Percentiles rank a stretch among this genome's conserved stretches.
Evolutionary conservation across 2,329 filamentous ascomycete species (phyloP).

Genomic region (Cladosporium cucumerinum): DNA sequence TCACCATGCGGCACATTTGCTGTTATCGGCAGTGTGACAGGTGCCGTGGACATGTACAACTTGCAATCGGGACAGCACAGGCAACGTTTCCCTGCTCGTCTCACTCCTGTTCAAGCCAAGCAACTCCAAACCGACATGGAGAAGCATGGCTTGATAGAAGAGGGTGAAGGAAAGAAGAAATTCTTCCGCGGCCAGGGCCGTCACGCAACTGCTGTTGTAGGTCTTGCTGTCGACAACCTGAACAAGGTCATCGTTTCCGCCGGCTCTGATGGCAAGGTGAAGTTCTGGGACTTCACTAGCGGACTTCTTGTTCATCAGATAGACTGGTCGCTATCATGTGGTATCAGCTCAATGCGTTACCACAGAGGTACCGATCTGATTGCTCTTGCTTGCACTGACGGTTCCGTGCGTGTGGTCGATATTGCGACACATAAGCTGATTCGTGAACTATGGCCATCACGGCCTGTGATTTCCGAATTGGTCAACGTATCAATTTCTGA

Average conservation of each 20-base stretch:
- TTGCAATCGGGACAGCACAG: conserved; percentile 87
- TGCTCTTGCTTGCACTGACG: conserved; percentile 83
- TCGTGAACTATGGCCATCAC: conserved; percentile 83
- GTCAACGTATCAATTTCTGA: conserved; percentile 32
- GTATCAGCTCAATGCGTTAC: conserved; percentile 73
- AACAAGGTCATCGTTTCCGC: conserved; percentile 85
- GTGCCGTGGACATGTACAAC: conserved; percentile 92
- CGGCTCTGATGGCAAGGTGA: conserved; percentile 84
- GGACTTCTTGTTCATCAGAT: conserved; percentile 77
- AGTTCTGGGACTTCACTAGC: conserved; percentile 95
- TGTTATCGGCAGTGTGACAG: conserved; percentile 76
- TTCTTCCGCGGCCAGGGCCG: conserved; percentile 58
- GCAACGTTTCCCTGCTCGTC: conserved; percentile 76
- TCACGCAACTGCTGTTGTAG: conserved; percentile 79
- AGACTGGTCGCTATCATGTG: conserved; percentile 75
- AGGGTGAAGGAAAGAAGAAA: conserved; percentile 43
- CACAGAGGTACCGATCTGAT: conserved; percentile 80
- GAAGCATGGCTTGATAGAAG: conserved; percentile 33
- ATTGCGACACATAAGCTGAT: conserved; percentile 87
- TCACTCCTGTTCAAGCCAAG: conserved; percentile 75
- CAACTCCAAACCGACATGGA: conserved; percentile 63
- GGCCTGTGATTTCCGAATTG: conserved; percentile 26
- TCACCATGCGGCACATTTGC: conserved; percentile 94
- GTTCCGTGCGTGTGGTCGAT: conserved; percentile 83
- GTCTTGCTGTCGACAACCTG: conserved; percentile 81